Evolutionary conservation across 352 stramenopile species (phyloP), one percentile per base, ranked within the genome.

Genomic region (Pythium guiyangense): DNA sequence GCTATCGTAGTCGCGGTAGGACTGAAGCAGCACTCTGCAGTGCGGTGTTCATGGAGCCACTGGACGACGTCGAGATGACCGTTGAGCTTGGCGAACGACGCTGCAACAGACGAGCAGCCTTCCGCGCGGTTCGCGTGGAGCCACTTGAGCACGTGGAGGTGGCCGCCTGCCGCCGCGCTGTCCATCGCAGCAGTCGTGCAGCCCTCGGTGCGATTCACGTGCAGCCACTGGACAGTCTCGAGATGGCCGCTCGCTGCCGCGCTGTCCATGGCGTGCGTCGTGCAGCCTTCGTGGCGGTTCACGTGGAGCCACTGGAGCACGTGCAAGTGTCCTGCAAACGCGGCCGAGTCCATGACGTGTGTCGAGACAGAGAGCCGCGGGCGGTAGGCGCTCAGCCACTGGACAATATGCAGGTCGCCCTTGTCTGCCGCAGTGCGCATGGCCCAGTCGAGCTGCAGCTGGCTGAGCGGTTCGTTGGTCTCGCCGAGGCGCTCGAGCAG

Each of bases 271-370:
- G 84, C 81, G n/a, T 79, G 68, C 4, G 74, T 83, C 14, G 82
- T 82, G 68, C 82, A 94, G 55, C 73, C 75, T 65, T 92, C 84
- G 26, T 70, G 53, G 2, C 80, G 78, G 56, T 89, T 71, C 27
- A 67, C 56, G 48, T 91, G 75, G 18, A 94, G 72, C 80, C 80
- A 92, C 44, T 85, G 78, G 18, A 94, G 66, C 29, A 90, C 73
- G 37, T 69, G 54, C 10, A 94, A 64, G 58, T 91, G 82, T 0
- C 84, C 84, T 25, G 74, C 72, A 31, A 81, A 67, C 53, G 84
- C 84, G 0, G 84, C 82, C 57, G 82, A 91, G 67, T 94, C 81
- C 79, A 94, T 90, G n/a, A 88, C 71, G 59, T 73, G 77, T 31
- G 74, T 74, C 1, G 78, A 86, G 18, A 84, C 73, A 15, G 73